Base-by-base conservation (phyloP, 306 rosid genomes). In the Spatholobus suberectus region DNA sequence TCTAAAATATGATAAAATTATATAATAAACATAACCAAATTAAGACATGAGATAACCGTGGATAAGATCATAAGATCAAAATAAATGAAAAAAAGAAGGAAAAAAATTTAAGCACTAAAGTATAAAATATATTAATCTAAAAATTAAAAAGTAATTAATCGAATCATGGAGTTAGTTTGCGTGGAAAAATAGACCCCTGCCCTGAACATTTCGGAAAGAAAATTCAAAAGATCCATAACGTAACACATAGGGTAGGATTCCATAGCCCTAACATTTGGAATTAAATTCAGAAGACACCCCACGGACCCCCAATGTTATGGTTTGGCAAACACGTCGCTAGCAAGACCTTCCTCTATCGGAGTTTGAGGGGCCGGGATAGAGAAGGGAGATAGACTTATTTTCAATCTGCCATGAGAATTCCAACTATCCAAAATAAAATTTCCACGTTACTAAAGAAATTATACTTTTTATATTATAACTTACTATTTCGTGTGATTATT, bases 401-500 rank as follows among this genome's bases (percentile, higher is more conserved):
- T 62, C 63, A 77, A 20, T 46, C 62, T 29, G 38, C 38, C 12
- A 65, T 47, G 18, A 46, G 44, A 78, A 37, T 24, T 68, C 27
- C 75, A 49, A 24, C 37, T 21, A 37, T n/a, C 7, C 23, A 70
- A 83, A 43, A 83, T 74, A 66, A 55, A 55, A n/a, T 69, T 54
- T 46, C n/a, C 11, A 47, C 11, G n/a, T 44, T 6, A 34, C 37
- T 47, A 5, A 40, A 35, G 34, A 27, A 62, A 51, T 61, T 27
- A 49, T 72, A 27, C 18, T 15, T 55, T 72, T 29, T 65, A 52
- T 84, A 52, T 46, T 17, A 55, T 70, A 76, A 80, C n/a, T 55
- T 67, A 8, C 17, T 52, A 74, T 46, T 72, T 51, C 43, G 7
- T 81, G 83, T 40, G 81, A 79, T 79, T 35, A 26, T 61, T 32